A percentile compares a stretch with the other conserved stretches of the same genome.
phyloP scores from a whole-genome alignment of 345 rosid species.

The Pelargonium nanum region DNA sequence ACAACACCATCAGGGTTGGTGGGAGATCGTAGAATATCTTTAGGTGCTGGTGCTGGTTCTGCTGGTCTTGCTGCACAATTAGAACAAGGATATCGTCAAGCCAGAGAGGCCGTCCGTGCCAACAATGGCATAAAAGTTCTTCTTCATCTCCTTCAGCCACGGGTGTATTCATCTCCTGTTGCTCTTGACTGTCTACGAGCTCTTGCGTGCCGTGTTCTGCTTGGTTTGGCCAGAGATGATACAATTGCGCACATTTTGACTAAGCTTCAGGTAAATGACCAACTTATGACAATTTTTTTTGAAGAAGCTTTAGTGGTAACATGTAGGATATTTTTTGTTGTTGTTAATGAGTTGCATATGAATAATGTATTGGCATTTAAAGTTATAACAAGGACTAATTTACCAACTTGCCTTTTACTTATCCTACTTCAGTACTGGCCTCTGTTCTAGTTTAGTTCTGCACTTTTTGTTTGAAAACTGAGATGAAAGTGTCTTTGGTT shows the following conservation, averaged over 20 bases:
- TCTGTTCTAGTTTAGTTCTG: background rate
- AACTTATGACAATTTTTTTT: background rate
- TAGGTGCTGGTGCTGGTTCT: conserved; percentile 95
- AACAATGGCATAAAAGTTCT: conserved; percentile 97
- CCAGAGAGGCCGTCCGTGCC: conserved; percentile 90
- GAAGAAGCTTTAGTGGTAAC: background rate
- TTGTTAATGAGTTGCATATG: background rate
- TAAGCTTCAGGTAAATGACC: conserved; percentile 73
- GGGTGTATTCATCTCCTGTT: conserved; percentile 81
- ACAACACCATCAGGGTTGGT: conserved; percentile 76
- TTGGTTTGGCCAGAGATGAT: conserved; percentile 95
- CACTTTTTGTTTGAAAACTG: background rate
- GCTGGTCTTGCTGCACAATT: conserved; percentile 98
- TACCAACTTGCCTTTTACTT: background rate
- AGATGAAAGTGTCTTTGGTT: no score
- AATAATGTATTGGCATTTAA: background rate
- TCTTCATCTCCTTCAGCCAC: conserved; percentile 88
- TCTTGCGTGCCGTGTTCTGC: conserved; percentile 85
- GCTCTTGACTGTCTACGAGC: conserved; percentile 90
- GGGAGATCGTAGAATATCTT: conserved; percentile 86
- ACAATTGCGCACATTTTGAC: conserved; percentile 96
- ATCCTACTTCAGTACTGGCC: background rate
- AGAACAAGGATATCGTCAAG: conserved; percentile 92
- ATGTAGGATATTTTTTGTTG: background rate
- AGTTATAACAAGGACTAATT: background rate